These are phyloP conservation scores for Licmophora abbreviata DNA, from an alignment of 108 stramenopile species.

Conservation along the genomic window DNA sequence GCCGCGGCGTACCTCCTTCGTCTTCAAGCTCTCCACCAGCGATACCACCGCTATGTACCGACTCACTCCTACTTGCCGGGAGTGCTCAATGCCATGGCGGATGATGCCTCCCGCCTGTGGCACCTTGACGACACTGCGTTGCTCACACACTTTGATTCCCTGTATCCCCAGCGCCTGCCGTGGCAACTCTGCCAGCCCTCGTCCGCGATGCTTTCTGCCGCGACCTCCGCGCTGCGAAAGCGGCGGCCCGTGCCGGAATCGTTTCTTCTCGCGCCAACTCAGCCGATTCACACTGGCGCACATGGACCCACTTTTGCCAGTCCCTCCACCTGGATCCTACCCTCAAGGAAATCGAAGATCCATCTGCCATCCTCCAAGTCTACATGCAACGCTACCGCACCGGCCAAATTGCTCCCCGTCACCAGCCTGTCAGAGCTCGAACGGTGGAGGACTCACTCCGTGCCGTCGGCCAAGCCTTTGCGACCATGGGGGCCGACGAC, in stretches of 20 bases:
- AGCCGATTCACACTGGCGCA: constrained; percentile 6
- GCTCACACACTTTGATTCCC: neutral
- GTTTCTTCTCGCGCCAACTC: neutral
- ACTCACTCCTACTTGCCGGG: constrained; percentile 20
- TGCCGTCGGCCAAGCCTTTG: constrained; percentile 16
- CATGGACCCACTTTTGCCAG: constrained; percentile 11
- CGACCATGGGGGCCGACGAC: constrained; percentile 19
- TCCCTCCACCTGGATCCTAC: too few relatives aligned
- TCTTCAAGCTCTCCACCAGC: constrained; percentile 23
- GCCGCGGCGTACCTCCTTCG: constrained; percentile 36
- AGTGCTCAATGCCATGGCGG: constrained; percentile 12
- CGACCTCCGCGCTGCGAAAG: constrained; percentile 14
- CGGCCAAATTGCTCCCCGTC: constrained; percentile 12
- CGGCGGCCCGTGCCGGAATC: constrained; percentile 6
- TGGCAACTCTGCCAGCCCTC: neutral
- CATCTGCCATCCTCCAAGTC: too few relatives aligned
- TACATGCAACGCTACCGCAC: too few relatives aligned
- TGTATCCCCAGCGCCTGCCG: neutral
- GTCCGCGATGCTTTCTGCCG: constrained; percentile 4
- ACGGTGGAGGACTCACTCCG: constrained; percentile 18
- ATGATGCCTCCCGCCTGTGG: too few relatives aligned
- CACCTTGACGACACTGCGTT: constrained; percentile 1
- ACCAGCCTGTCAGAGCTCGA: constrained; percentile 14
- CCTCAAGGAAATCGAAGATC: too few relatives aligned
- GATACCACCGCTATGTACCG: constrained; percentile 19